Evolutionary conservation across 257 asterid genomes (phyloP).

Genomic region (Cynanchum wilfordii): DNA sequence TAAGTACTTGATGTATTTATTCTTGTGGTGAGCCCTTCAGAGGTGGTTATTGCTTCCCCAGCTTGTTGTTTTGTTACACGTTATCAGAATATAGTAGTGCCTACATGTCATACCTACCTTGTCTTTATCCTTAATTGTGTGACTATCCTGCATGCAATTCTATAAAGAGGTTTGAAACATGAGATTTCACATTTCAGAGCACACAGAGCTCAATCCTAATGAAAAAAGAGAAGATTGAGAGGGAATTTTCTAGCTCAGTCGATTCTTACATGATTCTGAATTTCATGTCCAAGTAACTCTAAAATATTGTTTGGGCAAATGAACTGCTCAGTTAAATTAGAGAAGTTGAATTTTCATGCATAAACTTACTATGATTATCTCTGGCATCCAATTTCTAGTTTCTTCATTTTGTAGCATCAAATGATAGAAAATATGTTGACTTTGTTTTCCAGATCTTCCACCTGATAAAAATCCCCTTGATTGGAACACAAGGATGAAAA

Average conservation of each 20-base stretch:
- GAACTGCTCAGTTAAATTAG: background rate
- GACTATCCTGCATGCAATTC: background rate
- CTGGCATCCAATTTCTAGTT: background rate
- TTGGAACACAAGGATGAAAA: slow-evolving; percentile 79
- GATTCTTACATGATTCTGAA: background rate
- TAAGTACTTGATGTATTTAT: background rate
- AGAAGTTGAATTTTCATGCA: background rate
- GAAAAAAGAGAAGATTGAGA: background rate
- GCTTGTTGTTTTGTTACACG: background rate
- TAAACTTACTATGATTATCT: background rate
- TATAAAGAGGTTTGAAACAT: background rate
- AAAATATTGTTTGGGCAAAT: background rate
- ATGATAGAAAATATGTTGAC: slow-evolving; percentile 3
- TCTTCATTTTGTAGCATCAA: slow-evolving; percentile 5
- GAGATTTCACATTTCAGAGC: background rate
- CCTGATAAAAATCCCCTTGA: slow-evolving; percentile 55
- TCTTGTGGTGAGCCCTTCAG: background rate
- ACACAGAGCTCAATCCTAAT: background rate
- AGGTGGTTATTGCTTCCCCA: slow-evolving; percentile 1
- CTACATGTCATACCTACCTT: background rate
- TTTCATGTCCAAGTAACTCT: background rate
- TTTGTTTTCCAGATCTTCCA: slow-evolving; percentile 44
- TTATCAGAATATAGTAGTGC: background rate
- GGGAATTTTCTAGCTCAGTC: background rate
- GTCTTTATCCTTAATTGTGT: background rate